Percentiles rank a stretch among this genome's conserved stretches.
Evolutionary conservation across 1,284 basidiomycete genomes (phyloP).

Genomic region (Ceratobasidium sp.): DNA sequence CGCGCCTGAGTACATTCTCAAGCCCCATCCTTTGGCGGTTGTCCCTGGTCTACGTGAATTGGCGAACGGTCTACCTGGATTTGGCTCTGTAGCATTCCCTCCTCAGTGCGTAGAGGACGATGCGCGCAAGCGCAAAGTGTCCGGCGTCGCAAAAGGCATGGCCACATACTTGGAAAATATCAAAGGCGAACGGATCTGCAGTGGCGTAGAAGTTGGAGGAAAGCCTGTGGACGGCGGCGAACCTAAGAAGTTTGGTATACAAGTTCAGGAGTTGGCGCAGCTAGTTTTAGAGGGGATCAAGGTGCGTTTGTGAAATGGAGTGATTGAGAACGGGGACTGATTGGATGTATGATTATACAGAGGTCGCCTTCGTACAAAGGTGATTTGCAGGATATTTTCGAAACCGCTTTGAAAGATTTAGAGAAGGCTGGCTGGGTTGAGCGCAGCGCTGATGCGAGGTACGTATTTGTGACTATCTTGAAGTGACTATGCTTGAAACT

Average conservation of each 20-base stretch:
- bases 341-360: background rate
- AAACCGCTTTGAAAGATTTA: conserved; percentile 86
- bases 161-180: conserved; percentile 76
- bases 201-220: conserved; percentile 61
- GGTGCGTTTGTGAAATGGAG: conserved; percentile 13
- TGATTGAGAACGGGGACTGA: background rate
- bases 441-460: conserved; percentile 78
- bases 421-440: conserved; percentile 85
- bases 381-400: conserved; percentile 78
- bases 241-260: conserved; percentile 80
- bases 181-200: conserved; percentile 79
- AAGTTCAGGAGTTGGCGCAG: conserved; percentile 63
- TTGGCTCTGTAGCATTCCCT: conserved; percentile 83
- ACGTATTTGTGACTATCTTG: conserved; percentile 56
- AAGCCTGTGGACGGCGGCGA: conserved; percentile 68
- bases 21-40: conserved; percentile 66
- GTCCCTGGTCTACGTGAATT: conserved; percentile 64
- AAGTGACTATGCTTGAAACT: conserved; percentile 44
- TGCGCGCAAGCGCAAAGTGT: conserved; percentile 81
- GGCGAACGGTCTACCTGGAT: conserved; percentile 80
- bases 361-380: conserved; percentile 47
- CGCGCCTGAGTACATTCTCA: conserved; percentile 80
- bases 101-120: conserved; percentile 89
- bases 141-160: conserved; percentile 80
- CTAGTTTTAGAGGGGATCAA: conserved; percentile 47